Evolutionary conservation across 2,329 filamentous ascomycete genomes (phyloP).

Genomic region (Colletotrichum graminicola): DNA sequence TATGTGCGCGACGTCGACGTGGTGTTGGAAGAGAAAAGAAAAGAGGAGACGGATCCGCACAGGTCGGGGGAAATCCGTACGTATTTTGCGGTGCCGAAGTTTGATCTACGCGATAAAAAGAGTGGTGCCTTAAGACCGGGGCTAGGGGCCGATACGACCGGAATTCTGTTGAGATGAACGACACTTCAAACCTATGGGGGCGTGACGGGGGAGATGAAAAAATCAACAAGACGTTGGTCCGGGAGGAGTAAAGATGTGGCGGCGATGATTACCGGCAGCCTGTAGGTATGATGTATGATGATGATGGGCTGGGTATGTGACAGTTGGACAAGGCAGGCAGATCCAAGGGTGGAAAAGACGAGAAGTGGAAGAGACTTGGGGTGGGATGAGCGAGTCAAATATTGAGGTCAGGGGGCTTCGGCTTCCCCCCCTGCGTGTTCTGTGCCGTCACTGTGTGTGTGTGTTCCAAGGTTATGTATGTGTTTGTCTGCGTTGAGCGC

Average conservation of each 20-base stretch:
- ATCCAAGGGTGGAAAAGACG: background rate
- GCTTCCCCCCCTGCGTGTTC: background rate
- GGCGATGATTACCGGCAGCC: background rate
- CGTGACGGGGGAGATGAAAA: background rate
- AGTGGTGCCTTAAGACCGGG: background rate
- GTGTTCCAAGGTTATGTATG: slow-evolving; percentile 1
- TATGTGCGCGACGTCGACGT: slow-evolving; percentile 11
- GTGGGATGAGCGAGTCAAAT: slow-evolving; percentile 34
- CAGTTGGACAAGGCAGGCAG: background rate
- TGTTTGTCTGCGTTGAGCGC: background rate
- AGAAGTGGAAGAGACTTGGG: background rate
- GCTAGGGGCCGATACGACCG: background rate
- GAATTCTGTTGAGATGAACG: slow-evolving; percentile 35
- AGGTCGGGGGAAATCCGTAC: slow-evolving; percentile 27
- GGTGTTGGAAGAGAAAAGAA: slow-evolving; percentile 12
- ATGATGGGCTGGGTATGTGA: background rate
- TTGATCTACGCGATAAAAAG: slow-evolving; percentile 4
- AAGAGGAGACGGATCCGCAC: slow-evolving; percentile 29
- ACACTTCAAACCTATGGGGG: slow-evolving; percentile 3
- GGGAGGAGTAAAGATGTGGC: background rate
- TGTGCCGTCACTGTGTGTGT: background rate
- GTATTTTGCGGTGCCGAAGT: background rate
- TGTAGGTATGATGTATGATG: background rate
- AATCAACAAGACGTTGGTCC: slow-evolving; percentile 8
- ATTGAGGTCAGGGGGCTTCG: slow-evolving; percentile 1